These are phyloP conservation scores for Phytophthora gonapodyides DNA, from an alignment of 352 stramenopile genomes.

Conservation along the genomic window DNA sequence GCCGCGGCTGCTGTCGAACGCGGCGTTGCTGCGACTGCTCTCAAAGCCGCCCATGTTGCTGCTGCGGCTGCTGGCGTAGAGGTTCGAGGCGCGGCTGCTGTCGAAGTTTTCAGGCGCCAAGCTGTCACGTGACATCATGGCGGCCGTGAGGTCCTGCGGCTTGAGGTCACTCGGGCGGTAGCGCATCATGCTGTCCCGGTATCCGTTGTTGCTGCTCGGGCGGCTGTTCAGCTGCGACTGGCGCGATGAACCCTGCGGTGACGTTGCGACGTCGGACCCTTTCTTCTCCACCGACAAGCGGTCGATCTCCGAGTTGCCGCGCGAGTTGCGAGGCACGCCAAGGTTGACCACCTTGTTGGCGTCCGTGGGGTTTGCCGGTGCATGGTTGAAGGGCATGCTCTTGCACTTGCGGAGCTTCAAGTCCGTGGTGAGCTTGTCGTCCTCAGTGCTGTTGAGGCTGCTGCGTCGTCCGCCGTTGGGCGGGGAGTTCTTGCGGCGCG, in stretches of 20 bases:
- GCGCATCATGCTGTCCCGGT: constrained; percentile 72
- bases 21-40: constrained; percentile 25
- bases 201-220: constrained; percentile 28
- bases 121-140: constrained; percentile 59
- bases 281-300: constrained; percentile 43
- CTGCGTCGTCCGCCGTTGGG: constrained; percentile 25
- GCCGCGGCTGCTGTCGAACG: constrained; percentile 20
- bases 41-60: constrained; percentile 25
- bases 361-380: constrained; percentile 21
- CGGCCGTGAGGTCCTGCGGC: constrained; percentile 46
- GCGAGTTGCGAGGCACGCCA: constrained; percentile 35
- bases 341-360: constrained; percentile 35
- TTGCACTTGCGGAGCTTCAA: constrained; percentile 42
- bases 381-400: constrained; percentile 39
- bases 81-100: constrained; percentile 20
- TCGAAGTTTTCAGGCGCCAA: constrained; percentile 46
- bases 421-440: constrained; percentile 18
- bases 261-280: constrained; percentile 16
- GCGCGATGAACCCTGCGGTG: constrained; percentile 10
- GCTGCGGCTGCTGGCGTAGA: constrained; percentile 33
- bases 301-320: constrained; percentile 44
- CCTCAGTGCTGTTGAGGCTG: constrained; percentile 24
- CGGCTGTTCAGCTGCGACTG: neutral
- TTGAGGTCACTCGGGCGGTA: constrained; percentile 74
- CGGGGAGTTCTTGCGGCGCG: constrained; percentile 13